These are phyloP conservation scores for Teunomyces funiuensis DNA, from an alignment of 805 yeast genomes.

Conservation along the genomic window DNA sequence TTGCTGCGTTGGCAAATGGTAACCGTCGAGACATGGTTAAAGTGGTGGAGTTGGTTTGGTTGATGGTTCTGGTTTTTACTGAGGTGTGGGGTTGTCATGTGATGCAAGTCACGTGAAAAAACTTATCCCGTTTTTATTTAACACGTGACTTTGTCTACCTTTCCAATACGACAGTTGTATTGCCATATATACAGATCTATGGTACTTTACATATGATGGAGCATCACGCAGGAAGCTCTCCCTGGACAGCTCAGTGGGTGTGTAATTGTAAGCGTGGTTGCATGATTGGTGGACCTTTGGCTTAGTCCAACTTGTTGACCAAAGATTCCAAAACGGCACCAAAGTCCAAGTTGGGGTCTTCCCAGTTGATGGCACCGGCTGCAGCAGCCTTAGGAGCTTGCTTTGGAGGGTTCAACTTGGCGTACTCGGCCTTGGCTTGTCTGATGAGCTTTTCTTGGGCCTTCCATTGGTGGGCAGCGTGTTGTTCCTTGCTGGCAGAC, in stretches of 20 bases:
- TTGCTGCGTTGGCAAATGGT: conserved; percentile 84
- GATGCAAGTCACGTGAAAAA: conserved; percentile 1
- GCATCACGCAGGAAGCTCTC: too few species aligned
- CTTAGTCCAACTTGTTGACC: conserved; percentile 43
- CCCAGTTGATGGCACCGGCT: conserved; percentile 65
- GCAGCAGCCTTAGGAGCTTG: conserved; percentile 29
- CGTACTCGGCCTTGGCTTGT: conserved; percentile 88
- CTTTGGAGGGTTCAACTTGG: conserved; percentile 55
- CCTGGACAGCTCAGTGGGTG: background rate
- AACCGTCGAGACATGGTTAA: conserved; percentile 15
- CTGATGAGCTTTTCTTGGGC: conserved; percentile 72
- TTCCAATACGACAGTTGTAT: background rate
- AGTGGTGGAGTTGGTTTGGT: conserved; percentile 7
- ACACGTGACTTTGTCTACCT: background rate
- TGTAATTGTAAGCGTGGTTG: background rate
- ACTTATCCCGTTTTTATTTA: background rate
- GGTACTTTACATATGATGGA: background rate
- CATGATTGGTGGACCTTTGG: too few species aligned
- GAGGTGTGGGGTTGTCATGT: conserved; percentile 2
- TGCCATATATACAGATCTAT: background rate
- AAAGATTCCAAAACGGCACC: conserved; percentile 67
- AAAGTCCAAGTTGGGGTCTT: conserved; percentile 88
- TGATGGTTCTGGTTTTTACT: conserved; percentile 6
- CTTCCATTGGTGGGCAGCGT: conserved; percentile 57
- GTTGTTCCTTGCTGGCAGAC: conserved; percentile 55